phyloP scores from a whole-genome alignment of 2,329 filamentous ascomycete species.

The Xylariaceae sp. region DNA sequence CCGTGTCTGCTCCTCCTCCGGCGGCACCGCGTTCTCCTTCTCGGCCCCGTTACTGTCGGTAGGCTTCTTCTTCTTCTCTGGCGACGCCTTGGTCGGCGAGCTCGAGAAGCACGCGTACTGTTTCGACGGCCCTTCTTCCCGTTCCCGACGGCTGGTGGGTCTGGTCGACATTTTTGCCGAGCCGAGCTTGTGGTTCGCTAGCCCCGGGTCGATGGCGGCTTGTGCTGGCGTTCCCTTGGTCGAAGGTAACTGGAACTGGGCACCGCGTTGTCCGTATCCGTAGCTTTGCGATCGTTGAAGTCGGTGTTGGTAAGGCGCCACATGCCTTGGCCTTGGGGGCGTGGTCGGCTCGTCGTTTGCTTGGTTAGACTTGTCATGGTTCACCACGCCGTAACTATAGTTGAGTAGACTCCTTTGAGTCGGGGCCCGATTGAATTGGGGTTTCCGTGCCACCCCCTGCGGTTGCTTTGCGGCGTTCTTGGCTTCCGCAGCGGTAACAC shows the following conservation, averaged over 20 bases:
- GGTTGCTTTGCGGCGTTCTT: slow-evolving; percentile 29
- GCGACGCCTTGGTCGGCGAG: slow-evolving; percentile 45
- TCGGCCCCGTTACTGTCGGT: slow-evolving; percentile 19
- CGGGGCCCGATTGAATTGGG: slow-evolving; percentile 28
- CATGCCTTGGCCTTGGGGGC: slow-evolving; percentile 3
- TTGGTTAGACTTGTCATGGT: slow-evolving; percentile 37
- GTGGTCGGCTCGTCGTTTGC: slow-evolving; percentile 1
- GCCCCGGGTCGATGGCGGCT: slow-evolving; percentile 36
- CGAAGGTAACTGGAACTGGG: slow-evolving; percentile 5
- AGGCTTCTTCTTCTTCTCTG: slow-evolving; percentile 10
- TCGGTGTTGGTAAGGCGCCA: slow-evolving; percentile 24
- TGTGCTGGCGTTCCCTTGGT: slow-evolving; percentile 10
- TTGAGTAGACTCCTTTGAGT: slow-evolving; percentile 37
- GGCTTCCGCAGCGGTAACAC: slow-evolving; percentile 41
- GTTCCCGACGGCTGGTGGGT: slow-evolving; percentile 32
- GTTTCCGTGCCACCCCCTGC: slow-evolving; percentile 20
- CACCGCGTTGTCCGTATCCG: slow-evolving; percentile 16
- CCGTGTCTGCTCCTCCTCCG: slow-evolving; percentile 41
- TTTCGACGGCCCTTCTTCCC: slow-evolving; percentile 37
- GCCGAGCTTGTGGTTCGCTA: slow-evolving; percentile 46
- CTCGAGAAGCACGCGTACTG: slow-evolving; percentile 63
- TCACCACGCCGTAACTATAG: slow-evolving; percentile 35
- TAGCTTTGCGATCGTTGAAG: slow-evolving; percentile 27
- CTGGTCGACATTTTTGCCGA: slow-evolving; percentile 40
- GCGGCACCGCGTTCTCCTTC: slow-evolving; percentile 33